Conservation (phyloP, 768 basidiomycete genomes). For the Cystobasidium onofrii region DNA sequence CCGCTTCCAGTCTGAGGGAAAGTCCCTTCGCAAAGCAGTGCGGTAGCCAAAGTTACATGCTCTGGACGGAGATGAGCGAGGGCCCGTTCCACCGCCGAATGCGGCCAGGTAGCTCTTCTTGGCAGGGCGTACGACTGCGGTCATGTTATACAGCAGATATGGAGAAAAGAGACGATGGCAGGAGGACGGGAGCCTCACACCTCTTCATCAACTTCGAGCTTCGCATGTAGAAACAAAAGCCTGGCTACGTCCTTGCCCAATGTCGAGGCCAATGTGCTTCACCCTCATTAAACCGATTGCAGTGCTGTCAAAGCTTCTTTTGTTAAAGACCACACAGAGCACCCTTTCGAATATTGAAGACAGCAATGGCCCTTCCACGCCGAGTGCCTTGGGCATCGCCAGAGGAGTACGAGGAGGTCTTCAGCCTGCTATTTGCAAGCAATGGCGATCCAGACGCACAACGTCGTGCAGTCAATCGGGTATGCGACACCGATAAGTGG, state of each 20-base stretch:
- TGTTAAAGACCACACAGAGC: background rate
- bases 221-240: background rate
- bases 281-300: background rate
- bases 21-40: background rate
- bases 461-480: conserved; percentile 52
- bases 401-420: conserved; percentile 66
- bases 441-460: conserved; percentile 57
- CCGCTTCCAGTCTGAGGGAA: background rate
- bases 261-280: background rate
- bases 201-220: no score
- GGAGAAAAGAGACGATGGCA: background rate
- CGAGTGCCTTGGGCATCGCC: conserved; percentile 69
- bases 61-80: background rate
- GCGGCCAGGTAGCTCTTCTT: background rate
- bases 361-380: conserved; percentile 50
- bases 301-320: background rate
- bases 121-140: background rate
- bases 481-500: conserved; percentile 23
- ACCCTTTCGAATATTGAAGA: background rate
- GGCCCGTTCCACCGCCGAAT: background rate
- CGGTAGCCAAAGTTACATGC: background rate
- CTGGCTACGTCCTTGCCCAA: background rate
- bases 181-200: background rate
- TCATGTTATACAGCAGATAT: background rate
- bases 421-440: conserved; percentile 56